Percentiles rank a stretch among this genome's conserved stretches.
phyloP scores from a whole-genome alignment of 2,329 filamentous ascomycete species.

The Aspergillus pseudonomiae region DNA sequence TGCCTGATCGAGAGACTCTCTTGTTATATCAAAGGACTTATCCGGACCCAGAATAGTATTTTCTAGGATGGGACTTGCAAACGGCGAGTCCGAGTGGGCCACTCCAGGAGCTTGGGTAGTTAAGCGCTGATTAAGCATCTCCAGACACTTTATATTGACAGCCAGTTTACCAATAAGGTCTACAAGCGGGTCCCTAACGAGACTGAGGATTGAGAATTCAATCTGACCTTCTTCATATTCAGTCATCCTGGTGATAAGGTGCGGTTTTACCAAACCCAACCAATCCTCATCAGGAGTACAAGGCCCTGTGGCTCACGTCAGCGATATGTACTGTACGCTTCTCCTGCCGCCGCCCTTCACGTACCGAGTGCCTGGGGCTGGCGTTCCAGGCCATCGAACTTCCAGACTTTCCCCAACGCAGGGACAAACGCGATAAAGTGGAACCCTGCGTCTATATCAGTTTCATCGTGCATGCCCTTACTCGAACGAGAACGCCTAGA shows the following conservation, averaged over 20 bases:
- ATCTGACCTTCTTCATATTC: constrained; percentile 67
- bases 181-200: constrained; percentile 68
- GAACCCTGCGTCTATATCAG: constrained; percentile 65
- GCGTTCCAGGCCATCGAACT: constrained; percentile 80
- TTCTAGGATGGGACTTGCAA: constrained; percentile 16
- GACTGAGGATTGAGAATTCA: constrained; percentile 76
- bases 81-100: constrained; percentile 1
- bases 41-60: constrained; percentile 36
- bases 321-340: not conserved
- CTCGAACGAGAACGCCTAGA: constrained; percentile 37
- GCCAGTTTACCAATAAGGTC: constrained; percentile 49
- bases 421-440: constrained; percentile 93
- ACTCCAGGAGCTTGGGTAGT: constrained; percentile 4
- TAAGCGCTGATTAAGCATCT: constrained; percentile 39
- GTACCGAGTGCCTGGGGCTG: constrained; percentile 68
- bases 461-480: constrained; percentile 48
- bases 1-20: constrained; percentile 36
- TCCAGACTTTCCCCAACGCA: constrained; percentile 74
- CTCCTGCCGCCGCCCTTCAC: constrained; percentile 3
- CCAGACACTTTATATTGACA: constrained; percentile 50
- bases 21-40: constrained; percentile 41
- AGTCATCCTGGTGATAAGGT: constrained; percentile 69
- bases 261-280: constrained; percentile 65
- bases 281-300: constrained; percentile 59
- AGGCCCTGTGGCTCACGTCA: constrained; percentile 30